These are phyloP conservation scores for Garcia nutans DNA, from an alignment of 345 rosid genomes.

Conservation along the genomic window DNA sequence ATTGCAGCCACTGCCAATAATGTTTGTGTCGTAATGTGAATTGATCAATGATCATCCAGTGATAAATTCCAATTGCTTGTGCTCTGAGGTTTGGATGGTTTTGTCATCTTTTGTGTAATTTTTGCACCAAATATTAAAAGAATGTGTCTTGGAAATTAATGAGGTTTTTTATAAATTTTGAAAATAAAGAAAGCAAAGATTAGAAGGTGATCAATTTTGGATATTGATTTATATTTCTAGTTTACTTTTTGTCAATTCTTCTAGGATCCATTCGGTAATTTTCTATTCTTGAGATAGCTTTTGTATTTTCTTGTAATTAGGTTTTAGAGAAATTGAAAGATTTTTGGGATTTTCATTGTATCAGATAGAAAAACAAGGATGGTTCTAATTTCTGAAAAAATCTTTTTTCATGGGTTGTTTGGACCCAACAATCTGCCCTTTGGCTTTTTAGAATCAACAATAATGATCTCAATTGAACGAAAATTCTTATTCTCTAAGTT, in stretches of 20 bases:
- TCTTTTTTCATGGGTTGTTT: neutral
- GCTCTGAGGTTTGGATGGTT: conserved; percentile 14
- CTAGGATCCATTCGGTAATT: neutral
- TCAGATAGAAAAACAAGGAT: neutral
- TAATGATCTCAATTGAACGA: no score
- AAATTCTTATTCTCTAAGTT: no score
- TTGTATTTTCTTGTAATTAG: neutral
- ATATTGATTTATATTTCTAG: neutral
- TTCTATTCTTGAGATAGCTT: neutral
- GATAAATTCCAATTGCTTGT: conserved; percentile 24
- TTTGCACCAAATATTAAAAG: conserved; percentile 11
- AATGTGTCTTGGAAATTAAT: neutral
- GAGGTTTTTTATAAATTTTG: neutral
- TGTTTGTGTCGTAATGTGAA: conserved; percentile 16
- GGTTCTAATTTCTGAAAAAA: no score
- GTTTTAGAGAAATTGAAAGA: neutral
- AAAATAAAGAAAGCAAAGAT: neutral
- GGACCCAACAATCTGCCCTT: neutral
- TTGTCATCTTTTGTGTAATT: conserved; percentile 10
- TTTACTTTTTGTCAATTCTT: neutral
- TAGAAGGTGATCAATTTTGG: neutral
- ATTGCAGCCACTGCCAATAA: conserved; percentile 4
- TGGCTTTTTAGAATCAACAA: no score
- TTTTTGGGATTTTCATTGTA: neutral
- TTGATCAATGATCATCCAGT: neutral